Conservation (phyloP, 345 rosid species). For the Dipteronia sinensis region DNA sequence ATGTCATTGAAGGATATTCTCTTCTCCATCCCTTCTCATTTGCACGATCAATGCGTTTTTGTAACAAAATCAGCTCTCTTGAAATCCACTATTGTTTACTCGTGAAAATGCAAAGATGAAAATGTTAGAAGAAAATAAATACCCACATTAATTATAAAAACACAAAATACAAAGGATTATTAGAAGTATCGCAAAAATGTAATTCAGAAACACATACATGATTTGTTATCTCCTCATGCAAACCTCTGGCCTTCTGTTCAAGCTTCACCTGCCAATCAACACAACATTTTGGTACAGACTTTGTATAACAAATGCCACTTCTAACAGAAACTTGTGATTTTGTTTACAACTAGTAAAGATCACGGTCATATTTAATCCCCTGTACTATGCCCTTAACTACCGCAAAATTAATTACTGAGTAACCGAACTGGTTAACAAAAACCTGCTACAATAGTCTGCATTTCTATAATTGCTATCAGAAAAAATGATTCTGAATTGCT, state of each 20-base stretch:
- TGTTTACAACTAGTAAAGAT: neutral
- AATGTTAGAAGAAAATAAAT: neutral
- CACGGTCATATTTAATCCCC: neutral
- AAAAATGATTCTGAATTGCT: neutral
- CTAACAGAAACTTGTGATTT: neutral
- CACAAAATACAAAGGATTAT: neutral
- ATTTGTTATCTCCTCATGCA: slow-evolving; percentile 54
- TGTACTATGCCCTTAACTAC: neutral
- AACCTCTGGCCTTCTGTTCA: slow-evolving; percentile 43
- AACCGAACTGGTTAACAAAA: neutral
- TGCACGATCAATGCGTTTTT: slow-evolving; percentile 34
- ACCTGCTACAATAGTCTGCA: too few relatives aligned
- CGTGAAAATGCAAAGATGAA: neutral
- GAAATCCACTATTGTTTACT: slow-evolving; percentile 36
- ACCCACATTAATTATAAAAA: neutral
- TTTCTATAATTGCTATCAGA: neutral
- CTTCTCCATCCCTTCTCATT: slow-evolving; percentile 55
- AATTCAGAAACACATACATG: slow-evolving; percentile 38
- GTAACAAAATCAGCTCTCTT: slow-evolving; percentile 33
- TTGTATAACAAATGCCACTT: neutral
- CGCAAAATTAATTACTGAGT: neutral
- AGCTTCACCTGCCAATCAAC: slow-evolving; percentile 47
- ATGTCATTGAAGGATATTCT: slow-evolving; percentile 49
- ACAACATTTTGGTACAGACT: slow-evolving; percentile 14
- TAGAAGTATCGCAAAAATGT: neutral